Evolutionary conservation across 164 flowering plant genomes (phyloP).

Genomic region (Vitis rupestris): DNA sequence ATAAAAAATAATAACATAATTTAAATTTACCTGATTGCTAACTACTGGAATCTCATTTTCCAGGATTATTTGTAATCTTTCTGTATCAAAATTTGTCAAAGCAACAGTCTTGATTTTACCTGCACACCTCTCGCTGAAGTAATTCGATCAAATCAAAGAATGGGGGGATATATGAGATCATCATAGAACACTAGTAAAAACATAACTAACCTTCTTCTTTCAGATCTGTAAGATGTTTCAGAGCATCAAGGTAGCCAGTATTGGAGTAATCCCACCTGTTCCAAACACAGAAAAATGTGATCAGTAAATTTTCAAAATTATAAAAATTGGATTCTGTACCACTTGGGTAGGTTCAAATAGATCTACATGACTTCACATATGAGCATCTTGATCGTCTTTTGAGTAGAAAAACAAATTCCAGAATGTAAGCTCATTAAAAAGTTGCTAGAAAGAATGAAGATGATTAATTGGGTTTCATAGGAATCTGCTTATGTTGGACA

Average conservation of each 20-base stretch:
- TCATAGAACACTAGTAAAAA: constrained; percentile 1
- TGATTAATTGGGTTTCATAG: not conserved
- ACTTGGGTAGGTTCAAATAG: too few relatives aligned
- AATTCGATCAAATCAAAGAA: constrained; percentile 22
- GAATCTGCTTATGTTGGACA: not conserved
- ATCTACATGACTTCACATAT: not conserved
- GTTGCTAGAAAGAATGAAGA: not conserved
- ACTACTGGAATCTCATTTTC: constrained; percentile 92
- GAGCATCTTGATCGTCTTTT: not conserved
- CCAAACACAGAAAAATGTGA: constrained; percentile 1
- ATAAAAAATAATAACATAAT: not conserved
- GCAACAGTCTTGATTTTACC: constrained; percentile 97
- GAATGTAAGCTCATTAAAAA: too few relatives aligned
- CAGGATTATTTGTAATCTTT: constrained; percentile 76
- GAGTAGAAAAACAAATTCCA: not conserved
- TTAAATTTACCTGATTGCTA: constrained; percentile 80
- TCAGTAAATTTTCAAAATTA: not conserved
- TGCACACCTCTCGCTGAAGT: constrained; percentile 39
- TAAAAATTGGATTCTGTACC: too few relatives aligned
- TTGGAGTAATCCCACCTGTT: constrained; percentile 98
- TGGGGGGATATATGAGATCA: not conserved
- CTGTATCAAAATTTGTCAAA: constrained; percentile 95
- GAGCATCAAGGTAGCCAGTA: constrained; percentile 93
- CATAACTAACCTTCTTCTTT: constrained; percentile 79
- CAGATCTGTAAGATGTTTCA: constrained; percentile 92